Conservation (phyloP, 169 alveolate species). For the Plasmodium reichenowi region DNA sequence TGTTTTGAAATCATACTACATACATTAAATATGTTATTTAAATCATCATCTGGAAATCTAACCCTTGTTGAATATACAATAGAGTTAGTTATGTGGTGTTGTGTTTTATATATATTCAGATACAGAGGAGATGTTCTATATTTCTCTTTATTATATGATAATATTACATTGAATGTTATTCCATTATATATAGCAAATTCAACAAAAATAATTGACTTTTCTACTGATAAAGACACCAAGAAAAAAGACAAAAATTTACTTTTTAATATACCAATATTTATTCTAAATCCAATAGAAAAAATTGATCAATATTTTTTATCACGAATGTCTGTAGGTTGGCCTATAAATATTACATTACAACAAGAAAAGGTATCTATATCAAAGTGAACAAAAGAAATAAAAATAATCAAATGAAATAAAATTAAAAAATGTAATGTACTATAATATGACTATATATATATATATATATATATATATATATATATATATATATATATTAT, state of each 20-base stretch:
- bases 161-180: slow-evolving; percentile 12
- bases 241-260: background rate
- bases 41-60: slow-evolving; percentile 4
- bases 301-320: slow-evolving; percentile 39
- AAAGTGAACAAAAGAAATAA: no score
- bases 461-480: no score
- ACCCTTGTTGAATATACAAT: slow-evolving; percentile 50
- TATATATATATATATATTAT: no score
- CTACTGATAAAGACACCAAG: background rate
- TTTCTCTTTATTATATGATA: slow-evolving; percentile 42
- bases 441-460: no score
- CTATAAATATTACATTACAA: background rate
- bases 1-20: slow-evolving; percentile 39
- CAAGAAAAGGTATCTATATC: no score
- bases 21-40: slow-evolving; percentile 20
- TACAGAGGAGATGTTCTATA: slow-evolving; percentile 46
- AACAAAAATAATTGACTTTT: background rate
- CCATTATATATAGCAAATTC: slow-evolving; percentile 45
- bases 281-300: slow-evolving; percentile 62
- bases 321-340: slow-evolving; percentile 38
- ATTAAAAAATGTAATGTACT: no score
- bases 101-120: slow-evolving; percentile 58
- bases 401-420: no score
- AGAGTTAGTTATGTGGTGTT: slow-evolving; percentile 58
- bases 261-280: slow-evolving; percentile 31